Conservation (phyloP, 2,329 filamentous ascomycete species). For the Aspergillus udagawae region DNA sequence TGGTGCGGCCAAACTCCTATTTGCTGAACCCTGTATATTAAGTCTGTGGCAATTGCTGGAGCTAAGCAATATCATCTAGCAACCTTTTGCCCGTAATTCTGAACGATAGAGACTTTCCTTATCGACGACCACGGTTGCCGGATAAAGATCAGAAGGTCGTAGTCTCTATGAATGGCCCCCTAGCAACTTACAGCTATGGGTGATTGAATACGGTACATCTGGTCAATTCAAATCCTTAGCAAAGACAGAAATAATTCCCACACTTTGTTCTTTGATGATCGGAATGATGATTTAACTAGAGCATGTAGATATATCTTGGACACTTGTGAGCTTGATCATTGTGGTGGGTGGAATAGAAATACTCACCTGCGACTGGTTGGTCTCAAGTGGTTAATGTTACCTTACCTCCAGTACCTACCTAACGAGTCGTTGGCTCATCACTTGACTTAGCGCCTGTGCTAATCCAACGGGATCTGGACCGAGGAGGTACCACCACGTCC, state of each 20-base stretch:
- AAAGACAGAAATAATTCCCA: not conserved
- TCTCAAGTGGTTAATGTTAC: slow-evolving; percentile 2
- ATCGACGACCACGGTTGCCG: not conserved
- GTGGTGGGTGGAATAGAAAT: no score
- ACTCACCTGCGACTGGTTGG: not conserved
- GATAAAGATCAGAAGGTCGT: not conserved
- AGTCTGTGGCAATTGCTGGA: not conserved
- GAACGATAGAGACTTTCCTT: not conserved
- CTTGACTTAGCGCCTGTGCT: slow-evolving; percentile 3
- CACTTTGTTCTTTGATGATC: not conserved
- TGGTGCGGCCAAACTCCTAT: no score
- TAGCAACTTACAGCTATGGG: not conserved
- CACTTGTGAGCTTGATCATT: not conserved
- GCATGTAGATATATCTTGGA: not conserved
- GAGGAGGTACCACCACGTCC: slow-evolving; percentile 4
- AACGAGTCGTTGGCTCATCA: not conserved
- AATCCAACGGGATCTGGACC: slow-evolving; percentile 9
- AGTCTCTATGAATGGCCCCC: not conserved
- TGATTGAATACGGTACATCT: not conserved
- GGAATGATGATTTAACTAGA: no score
- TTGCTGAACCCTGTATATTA: no score
- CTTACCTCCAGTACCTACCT: not conserved
- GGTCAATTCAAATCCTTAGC: not conserved
- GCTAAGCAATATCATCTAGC: not conserved
- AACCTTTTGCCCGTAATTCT: not conserved